Percentiles rank a stretch among this genome's conserved stretches.
Evolutionary conservation across 2,329 filamentous ascomycete species (phyloP).

Genomic region (Scleromitrula shiraiana): DNA sequence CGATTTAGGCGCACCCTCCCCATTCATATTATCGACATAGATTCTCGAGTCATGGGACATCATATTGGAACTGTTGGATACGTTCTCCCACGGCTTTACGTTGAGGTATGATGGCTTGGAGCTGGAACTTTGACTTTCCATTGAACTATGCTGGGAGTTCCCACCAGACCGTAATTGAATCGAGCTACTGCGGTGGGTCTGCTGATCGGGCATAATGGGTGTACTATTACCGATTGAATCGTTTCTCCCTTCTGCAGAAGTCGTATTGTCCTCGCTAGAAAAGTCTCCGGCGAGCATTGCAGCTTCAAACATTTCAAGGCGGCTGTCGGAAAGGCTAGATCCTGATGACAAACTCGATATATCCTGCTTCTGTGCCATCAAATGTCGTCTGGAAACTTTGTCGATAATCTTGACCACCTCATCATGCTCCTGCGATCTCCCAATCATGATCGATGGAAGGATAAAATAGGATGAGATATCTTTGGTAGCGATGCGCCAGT

Average conservation of each 20-base stretch:
- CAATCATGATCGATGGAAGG: conserved; percentile 73
- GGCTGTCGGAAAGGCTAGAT: conserved; percentile 42
- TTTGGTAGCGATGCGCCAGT: conserved; percentile 70
- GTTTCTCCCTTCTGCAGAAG: conserved; percentile 43
- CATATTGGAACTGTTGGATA: conserved; percentile 23
- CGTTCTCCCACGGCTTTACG: conserved; percentile 24
- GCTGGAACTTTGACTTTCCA: conserved; percentile 16
- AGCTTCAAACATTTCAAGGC: conserved; percentile 24
- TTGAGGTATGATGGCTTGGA: conserved; percentile 10
- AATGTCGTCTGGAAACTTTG: conserved; percentile 61
- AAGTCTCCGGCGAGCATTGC: conserved; percentile 39
- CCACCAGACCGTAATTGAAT: conserved; percentile 15
- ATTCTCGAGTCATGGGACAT: conserved; percentile 19
- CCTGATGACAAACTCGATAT: conserved; percentile 43
- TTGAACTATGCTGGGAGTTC: conserved; percentile 20
- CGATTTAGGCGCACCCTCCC: conserved; percentile 10
- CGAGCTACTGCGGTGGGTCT: conserved; percentile 11
- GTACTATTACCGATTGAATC: conserved; percentile 14
- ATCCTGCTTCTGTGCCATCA: conserved; percentile 36
- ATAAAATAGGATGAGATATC: conserved; percentile 77
- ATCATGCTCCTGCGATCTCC: conserved; percentile 63
- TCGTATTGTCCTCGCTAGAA: conserved; percentile 50
- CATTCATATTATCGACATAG: conserved; percentile 16
- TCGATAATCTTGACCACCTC: conserved; percentile 69
- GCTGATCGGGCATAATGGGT: conserved; percentile 9